phyloP scores from a whole-genome alignment of 208 protist genomes.

The Trypanosoma boissoni region DNA sequence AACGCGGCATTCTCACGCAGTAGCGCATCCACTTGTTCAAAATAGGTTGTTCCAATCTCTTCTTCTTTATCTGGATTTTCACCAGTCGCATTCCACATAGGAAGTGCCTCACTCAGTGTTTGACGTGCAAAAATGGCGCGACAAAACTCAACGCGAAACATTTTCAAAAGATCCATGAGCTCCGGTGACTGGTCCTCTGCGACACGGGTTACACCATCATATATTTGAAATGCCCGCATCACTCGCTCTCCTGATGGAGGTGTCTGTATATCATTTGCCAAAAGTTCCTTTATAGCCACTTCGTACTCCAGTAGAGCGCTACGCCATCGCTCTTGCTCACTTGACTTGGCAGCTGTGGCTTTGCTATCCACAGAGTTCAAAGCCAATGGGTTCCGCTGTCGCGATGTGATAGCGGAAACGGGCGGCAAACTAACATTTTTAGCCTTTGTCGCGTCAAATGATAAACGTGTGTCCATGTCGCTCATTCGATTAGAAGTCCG shows the following conservation, averaged over 20 bases:
- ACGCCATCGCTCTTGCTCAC: slow-evolving; percentile 49
- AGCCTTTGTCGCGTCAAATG: neutral
- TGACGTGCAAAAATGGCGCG: slow-evolving; percentile 57
- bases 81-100: neutral
- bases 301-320: slow-evolving; percentile 78
- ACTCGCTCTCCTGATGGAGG: slow-evolving; percentile 49
- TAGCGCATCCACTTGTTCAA: slow-evolving; percentile 71
- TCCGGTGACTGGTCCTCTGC: slow-evolving; percentile 40
- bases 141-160: slow-evolving; percentile 86
- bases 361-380: slow-evolving; percentile 33
- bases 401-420: neutral
- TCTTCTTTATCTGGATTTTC: neutral
- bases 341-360: slow-evolving; percentile 29
- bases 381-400: slow-evolving; percentile 12
- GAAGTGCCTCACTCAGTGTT: slow-evolving; percentile 6
- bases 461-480: neutral
- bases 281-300: slow-evolving; percentile 70
- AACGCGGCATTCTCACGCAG: slow-evolving; percentile 67
- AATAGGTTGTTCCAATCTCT: slow-evolving; percentile 43
- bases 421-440: neutral
- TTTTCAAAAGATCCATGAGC: slow-evolving; percentile 62
- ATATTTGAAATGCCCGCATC: slow-evolving; percentile 53
- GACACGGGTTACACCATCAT: slow-evolving; percentile 45
- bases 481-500: neutral
- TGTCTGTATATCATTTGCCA: slow-evolving; percentile 37